phyloP scores from a whole-genome alignment of 352 stramenopile genomes.

The Chrysophaeum taylorii region DNA sequence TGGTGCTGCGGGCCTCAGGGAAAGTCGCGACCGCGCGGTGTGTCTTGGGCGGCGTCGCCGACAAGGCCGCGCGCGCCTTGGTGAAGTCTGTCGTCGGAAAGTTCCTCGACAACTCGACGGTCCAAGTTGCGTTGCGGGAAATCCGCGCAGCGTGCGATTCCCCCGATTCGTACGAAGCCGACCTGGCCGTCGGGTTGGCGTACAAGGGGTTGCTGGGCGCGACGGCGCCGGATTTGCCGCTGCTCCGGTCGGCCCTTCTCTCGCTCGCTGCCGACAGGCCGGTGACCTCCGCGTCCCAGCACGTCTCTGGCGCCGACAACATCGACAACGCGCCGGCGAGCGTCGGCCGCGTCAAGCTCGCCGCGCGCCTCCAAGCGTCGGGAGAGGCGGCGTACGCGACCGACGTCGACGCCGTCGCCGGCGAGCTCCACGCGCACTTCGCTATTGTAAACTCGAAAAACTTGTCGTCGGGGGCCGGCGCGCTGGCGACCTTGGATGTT shows the following conservation, averaged over 20 bases:
- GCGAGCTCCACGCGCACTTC: slow-evolving; percentile 35
- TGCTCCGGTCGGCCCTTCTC: background rate
- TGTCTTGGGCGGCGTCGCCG: slow-evolving; percentile 36
- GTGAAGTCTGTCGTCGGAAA: background rate
- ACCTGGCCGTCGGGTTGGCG: background rate
- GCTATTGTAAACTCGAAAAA: slow-evolving; percentile 32
- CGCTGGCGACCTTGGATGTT: slow-evolving; percentile 32
- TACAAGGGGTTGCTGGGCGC: slow-evolving; percentile 26
- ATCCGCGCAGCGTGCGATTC: background rate
- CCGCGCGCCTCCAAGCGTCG: slow-evolving; percentile 32
- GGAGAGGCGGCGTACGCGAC: slow-evolving; percentile 43
- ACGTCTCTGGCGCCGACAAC: background rate
- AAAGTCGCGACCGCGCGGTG: slow-evolving; percentile 28
- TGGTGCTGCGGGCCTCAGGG: slow-evolving; percentile 18
- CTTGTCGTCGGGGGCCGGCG: no score
- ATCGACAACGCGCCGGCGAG: slow-evolving; percentile 31
- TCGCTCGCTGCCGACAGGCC: background rate
- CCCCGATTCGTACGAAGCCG: background rate
- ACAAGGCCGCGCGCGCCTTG: background rate
- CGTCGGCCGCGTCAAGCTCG: slow-evolving; percentile 38
- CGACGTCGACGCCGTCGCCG: slow-evolving; percentile 29
- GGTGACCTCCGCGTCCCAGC: slow-evolving; percentile 13
- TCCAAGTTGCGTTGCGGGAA: background rate
- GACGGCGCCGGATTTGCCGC: background rate
- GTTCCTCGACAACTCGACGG: background rate